phyloP scores from a whole-genome alignment of 2,329 filamentous ascomycete genomes.

The Coleophoma crateriformis region DNA sequence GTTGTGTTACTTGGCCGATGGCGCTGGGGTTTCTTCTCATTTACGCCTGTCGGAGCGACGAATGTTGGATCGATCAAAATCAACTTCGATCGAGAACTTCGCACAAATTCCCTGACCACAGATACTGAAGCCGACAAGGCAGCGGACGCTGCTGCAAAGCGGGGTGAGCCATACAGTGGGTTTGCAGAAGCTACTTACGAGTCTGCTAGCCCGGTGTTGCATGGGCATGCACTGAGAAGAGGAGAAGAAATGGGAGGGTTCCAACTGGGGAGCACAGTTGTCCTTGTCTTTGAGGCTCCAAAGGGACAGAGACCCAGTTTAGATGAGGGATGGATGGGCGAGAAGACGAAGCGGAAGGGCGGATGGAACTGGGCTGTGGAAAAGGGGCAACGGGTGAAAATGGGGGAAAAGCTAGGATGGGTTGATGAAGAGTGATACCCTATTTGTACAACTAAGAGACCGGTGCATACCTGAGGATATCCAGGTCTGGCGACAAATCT shows the following conservation, averaged over 20 bases:
- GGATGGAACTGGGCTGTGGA: conserved; percentile 85
- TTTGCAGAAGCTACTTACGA: conserved; percentile 90
- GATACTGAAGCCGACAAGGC: conserved; percentile 88
- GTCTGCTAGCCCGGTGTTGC: conserved; percentile 68
- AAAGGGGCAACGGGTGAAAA: conserved; percentile 81
- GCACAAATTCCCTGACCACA: conserved; percentile 86
- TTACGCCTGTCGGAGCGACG: conserved; percentile 91
- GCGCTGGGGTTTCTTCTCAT: conserved; percentile 97
- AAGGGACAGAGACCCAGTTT: conserved; percentile 50
- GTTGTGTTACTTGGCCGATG: conserved; percentile 90
- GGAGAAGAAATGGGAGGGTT: conserved; percentile 99
- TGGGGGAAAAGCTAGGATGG: conserved; percentile 79
- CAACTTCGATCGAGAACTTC: conserved; percentile 92
- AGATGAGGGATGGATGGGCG: conserved; percentile 53
- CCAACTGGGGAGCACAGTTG: conserved; percentile 89
- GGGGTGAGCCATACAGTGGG: conserved; percentile 81
- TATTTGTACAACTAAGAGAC: no score
- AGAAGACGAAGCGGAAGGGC: conserved; percentile 47
- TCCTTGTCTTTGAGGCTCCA: conserved; percentile 94
- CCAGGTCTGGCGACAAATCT: no score
- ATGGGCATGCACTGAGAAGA: conserved; percentile 75
- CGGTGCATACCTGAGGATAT: no score
- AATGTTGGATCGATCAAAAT: conserved; percentile 96
- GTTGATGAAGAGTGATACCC: conserved; percentile 45
- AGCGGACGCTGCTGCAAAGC: conserved; percentile 68